Base-by-base conservation (phyloP, 306 rosid genomes). In the peach (Prunus persica) region DNA sequence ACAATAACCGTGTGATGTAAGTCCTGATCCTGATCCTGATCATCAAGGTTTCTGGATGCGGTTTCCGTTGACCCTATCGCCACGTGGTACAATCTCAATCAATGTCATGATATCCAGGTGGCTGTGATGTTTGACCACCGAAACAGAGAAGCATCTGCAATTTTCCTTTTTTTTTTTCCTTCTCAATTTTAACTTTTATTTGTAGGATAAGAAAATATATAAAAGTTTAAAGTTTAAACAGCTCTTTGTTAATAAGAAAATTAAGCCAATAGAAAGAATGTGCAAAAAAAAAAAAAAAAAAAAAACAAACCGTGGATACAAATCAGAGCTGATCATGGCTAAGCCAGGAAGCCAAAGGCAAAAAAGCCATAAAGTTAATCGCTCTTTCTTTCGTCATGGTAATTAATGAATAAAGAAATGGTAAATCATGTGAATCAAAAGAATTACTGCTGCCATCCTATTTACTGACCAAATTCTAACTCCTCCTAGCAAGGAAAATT, bases 371-470 rank as follows among this genome's bases (percentile, higher is more conserved):
- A 65, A 19, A 2, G 18, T 56, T 15, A 15, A 28, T 25, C 45
- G 34, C 50, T 3, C 30, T 52, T 27, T 62, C 8, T 25, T 28
- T 18, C 18, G 55, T 67, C 45, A 34, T 56, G 63, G 50, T 20
- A 41, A 64, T n/a, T 32, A 65, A 32, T 19, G 47, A 22, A 67
- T 30, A 72, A 41, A n/a, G 20, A 54, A 60, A 22, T 45, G 19
- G 55, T 11, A 71, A 61, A 3, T 24, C 25, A 38, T 67, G 76
- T 8, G 61, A 50, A 76, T 51, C 1, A 75, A 57, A 71, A 76
- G 25, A 71, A 47, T 75, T 18, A 65, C 68, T 64, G 10, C 34
- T 64, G 10, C 34, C 47, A 71, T 16, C 52, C 62, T 45, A 46
- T 27, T 63, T 16, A 32, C 61, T 27, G 43, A 38, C 9, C 43